Conservation (phyloP, 495 filamentous ascomycete genomes). For the Tetracladium setigerum region DNA sequence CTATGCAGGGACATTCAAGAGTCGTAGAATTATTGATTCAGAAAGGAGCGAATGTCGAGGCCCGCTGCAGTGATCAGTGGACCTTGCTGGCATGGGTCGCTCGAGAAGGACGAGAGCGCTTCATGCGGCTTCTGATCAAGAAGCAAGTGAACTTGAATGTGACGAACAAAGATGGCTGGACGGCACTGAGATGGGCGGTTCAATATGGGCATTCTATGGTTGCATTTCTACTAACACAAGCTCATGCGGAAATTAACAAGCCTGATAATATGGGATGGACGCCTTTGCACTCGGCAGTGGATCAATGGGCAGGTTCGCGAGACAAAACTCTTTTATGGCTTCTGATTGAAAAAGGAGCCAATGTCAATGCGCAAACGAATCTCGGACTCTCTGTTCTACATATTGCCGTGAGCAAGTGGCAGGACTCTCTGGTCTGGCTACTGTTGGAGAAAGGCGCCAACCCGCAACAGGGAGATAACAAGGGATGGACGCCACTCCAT, state of each 20-base stretch:
- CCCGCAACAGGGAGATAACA: neutral
- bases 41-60: neutral
- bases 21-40: neutral
- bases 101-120: conserved; percentile 7
- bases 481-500: neutral
- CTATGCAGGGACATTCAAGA: neutral
- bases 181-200: neutral
- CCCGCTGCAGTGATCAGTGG: neutral
- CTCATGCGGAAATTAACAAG: neutral
- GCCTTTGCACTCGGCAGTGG: neutral
- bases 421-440: neutral
- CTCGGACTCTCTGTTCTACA: too few relatives aligned
- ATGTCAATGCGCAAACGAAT: too few relatives aligned
- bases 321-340: neutral
- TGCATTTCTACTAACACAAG: neutral
- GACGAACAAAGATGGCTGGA: neutral
- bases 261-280: neutral
- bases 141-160: neutral
- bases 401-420: neutral
- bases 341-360: neutral
- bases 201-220: neutral
- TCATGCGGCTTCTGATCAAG: conserved; percentile 6
- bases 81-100: conserved; percentile 1
- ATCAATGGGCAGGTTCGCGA: neutral
- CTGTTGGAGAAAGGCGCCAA: neutral